Evolutionary conservation across 805 yeast genomes (phyloP), one percentile per base, ranked within the genome.

Genomic region (Isabelozyma heimii): DNA sequence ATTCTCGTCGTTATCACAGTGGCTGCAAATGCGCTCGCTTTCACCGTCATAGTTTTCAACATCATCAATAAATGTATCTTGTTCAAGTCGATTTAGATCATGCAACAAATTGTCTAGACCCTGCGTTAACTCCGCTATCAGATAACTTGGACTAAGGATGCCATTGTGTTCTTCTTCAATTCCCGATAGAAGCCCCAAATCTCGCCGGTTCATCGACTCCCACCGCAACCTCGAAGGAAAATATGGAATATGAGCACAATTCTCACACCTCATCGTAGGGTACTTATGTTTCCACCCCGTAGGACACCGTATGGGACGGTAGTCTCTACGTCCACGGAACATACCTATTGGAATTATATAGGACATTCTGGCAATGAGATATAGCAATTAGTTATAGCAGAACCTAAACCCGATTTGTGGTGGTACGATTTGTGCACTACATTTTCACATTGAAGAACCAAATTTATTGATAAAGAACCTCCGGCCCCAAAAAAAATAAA

Each of bases 311-410:
- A 48, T 43, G 1, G 56, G 47, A 39, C 68, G 48, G 9, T 59
- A 53, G 43, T 62, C 66, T 13, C 33, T 44, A 37, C 30, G 27
- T 4, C 66, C 66, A 41, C 53, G 55, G 49, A 58, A 62, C 46
- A 52, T 53, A 2, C 67, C 67, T 33, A 40, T 33, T n/a, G 45
- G 24, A 26, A 38, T 40, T 12, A n/a, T 20, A 20, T 20, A 20
- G 24, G 24, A 20, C 24, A 20, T 20, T n/a, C 16, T 14, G 24
- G 43, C 43, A 38, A 12, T 8, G 15, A n/a, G 14, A 17, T 35
- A 28, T 20, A 43, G 14, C 26, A 20, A 37, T 13, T 24, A 17
- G 27, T 40, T 5, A 7, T 24, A 38, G 15, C 14, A 44, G 33
- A 6, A 12, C 14, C 33, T 35, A 27, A 9, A 35, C 20, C 48